These are phyloP conservation scores for Cystobasidium ongulense DNA, from an alignment of 768 basidiomycete species.

Conservation along the genomic window DNA sequence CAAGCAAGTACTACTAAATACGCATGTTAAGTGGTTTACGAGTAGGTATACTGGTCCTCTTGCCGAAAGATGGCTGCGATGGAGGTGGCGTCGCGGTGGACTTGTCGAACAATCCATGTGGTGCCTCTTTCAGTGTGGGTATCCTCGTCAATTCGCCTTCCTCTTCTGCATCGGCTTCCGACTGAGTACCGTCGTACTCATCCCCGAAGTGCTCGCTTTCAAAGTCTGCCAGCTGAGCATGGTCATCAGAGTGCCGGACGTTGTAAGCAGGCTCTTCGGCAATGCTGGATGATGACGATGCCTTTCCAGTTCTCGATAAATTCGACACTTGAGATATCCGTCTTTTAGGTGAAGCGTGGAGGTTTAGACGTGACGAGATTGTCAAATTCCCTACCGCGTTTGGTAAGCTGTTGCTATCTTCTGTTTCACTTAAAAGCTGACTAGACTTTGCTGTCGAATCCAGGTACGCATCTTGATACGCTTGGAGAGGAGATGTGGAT, in stretches of 20 bases:
- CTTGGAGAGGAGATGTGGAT: background rate
- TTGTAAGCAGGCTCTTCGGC: background rate
- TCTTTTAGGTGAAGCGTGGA: background rate
- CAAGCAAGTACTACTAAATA: background rate
- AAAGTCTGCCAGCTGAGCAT: background rate
- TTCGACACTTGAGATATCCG: background rate
- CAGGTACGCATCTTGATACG: background rate
- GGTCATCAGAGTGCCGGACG: background rate
- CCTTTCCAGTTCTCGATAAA: background rate
- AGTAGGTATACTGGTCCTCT: background rate
- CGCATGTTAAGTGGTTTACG: background rate
- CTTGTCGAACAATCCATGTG: background rate
- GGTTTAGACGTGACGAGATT: background rate
- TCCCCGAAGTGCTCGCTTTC: background rate
- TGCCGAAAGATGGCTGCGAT: background rate
- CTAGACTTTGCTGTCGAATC: background rate
- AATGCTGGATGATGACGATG: background rate
- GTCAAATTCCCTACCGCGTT: background rate
- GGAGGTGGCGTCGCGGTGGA: background rate
- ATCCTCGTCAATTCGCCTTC: background rate
- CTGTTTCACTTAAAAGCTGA: background rate
- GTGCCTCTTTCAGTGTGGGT: background rate
- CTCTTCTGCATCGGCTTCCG: background rate
- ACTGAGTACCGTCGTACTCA: background rate
- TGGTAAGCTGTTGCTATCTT: background rate